These are phyloP conservation scores for Tetracentron sinense DNA, from an alignment of 164 flowering plant genomes.

Conservation along the genomic window DNA sequence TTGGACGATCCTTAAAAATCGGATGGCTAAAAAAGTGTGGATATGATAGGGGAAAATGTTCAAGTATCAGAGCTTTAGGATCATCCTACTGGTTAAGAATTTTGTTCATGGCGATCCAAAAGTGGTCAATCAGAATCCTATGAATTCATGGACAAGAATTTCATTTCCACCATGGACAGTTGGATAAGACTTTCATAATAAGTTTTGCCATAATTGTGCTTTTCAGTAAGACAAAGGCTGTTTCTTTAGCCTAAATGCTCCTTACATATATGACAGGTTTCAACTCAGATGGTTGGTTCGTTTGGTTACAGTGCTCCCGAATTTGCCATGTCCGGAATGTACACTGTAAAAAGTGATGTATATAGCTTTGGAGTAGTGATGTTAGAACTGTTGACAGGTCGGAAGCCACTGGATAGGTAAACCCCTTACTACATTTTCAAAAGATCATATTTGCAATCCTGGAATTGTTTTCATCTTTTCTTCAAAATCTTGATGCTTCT, in stretches of 20 bases:
- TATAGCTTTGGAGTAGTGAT: constrained; percentile 98
- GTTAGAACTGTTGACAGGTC: constrained; percentile 90
- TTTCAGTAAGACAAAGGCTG: background rate
- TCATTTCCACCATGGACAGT: too few relatives aligned
- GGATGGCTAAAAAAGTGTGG: too few relatives aligned
- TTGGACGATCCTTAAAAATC: too few relatives aligned
- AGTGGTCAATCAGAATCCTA: too few relatives aligned
- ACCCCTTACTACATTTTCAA: background rate
- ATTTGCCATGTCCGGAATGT: constrained; percentile 90
- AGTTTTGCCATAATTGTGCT: background rate
- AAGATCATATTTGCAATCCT: background rate
- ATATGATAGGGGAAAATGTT: too few relatives aligned
- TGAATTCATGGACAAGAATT: too few relatives aligned
- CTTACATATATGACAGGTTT: constrained; percentile 43
- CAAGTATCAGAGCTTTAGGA: too few relatives aligned
- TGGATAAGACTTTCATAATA: background rate
- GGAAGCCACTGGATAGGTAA: constrained; percentile 96
- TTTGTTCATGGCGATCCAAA: too few relatives aligned
- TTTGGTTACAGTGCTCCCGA: constrained; percentile 99
- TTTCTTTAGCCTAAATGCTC: background rate
- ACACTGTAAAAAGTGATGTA: constrained; percentile 94
- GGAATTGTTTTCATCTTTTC: background rate
- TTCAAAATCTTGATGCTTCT: constrained; percentile 2
- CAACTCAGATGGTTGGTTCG: constrained; percentile 85
- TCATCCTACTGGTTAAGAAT: too few relatives aligned